Evolutionary conservation across 2,329 filamentous ascomycete species (phyloP).

Genomic region (Fusarium sp.): DNA sequence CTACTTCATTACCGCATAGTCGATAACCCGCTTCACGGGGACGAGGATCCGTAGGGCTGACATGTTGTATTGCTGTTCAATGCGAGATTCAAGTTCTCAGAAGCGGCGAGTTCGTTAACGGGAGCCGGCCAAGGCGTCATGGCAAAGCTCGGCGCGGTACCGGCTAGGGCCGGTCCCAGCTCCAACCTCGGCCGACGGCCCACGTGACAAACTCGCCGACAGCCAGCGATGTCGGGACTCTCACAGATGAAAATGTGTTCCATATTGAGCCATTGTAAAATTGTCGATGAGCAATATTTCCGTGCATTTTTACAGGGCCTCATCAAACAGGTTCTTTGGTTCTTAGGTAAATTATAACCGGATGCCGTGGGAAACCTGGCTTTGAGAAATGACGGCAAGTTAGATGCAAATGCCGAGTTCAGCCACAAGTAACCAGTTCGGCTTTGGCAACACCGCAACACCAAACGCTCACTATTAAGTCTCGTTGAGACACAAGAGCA

Average conservation of each 20-base stretch:
- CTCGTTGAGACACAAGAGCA: constrained; percentile 24
- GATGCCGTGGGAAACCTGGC: neutral
- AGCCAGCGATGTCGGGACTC: constrained; percentile 37
- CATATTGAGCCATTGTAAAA: neutral
- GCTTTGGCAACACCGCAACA: neutral
- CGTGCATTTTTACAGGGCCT: neutral
- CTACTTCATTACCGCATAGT: constrained; percentile 76
- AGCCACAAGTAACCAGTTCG: constrained; percentile 28
- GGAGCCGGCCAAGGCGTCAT: constrained; percentile 45
- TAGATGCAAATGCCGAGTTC: constrained; percentile 34
- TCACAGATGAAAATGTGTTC: neutral
- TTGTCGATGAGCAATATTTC: no score
- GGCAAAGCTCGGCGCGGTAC: constrained; percentile 48
- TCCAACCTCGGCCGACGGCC: constrained; percentile 56
- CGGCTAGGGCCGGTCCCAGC: constrained; percentile 61
- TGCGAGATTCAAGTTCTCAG: constrained; percentile 40
- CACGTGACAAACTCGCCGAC: constrained; percentile 52
- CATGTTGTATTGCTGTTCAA: constrained; percentile 58
- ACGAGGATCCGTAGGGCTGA: constrained; percentile 80
- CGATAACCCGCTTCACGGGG: constrained; percentile 86
- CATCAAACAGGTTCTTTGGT: neutral
- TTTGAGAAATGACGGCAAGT: constrained; percentile 24
- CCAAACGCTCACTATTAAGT: constrained; percentile 5
- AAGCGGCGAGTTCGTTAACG: constrained; percentile 39
- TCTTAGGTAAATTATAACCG: neutral